Conservation (phyloP, 1,284 basidiomycete genomes). For the Takashimella koratensis region DNA sequence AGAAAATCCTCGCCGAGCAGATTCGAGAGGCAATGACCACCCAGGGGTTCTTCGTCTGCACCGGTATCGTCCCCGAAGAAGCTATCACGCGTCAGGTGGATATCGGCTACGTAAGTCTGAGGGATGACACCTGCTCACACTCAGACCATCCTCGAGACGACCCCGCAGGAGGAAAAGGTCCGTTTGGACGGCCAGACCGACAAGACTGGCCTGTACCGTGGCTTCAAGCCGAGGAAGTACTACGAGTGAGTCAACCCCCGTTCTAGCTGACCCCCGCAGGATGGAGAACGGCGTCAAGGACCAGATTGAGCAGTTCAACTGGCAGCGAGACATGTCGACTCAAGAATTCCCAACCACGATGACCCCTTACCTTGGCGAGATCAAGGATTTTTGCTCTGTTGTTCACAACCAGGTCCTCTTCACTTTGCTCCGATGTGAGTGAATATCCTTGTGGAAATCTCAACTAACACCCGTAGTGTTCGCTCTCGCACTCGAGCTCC, state of each 20-base stretch:
- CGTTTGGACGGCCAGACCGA: slow-evolving; percentile 14
- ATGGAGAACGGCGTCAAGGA: slow-evolving; percentile 28
- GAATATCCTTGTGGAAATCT: neutral
- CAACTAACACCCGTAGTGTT: slow-evolving; percentile 9
- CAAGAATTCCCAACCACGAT: slow-evolving; percentile 20
- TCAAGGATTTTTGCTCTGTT: slow-evolving; percentile 15
- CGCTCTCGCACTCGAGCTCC: slow-evolving; percentile 20
- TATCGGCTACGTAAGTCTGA: slow-evolving; percentile 21
- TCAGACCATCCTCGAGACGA: slow-evolving; percentile 20
- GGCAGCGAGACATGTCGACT: slow-evolving; percentile 18
- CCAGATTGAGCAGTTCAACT: slow-evolving; percentile 30
- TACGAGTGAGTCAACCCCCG: slow-evolving; percentile 17
- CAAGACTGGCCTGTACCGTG: slow-evolving; percentile 13
- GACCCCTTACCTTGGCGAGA: slow-evolving; percentile 15
- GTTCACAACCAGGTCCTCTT: slow-evolving; percentile 19
- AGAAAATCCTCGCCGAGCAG: slow-evolving; percentile 8
- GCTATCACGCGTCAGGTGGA: slow-evolving; percentile 22
- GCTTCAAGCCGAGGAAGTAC: slow-evolving; percentile 23
- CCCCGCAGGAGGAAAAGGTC: slow-evolving; percentile 20
- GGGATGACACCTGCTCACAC: neutral
- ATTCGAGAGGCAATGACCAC: slow-evolving; percentile 18
- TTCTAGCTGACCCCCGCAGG: slow-evolving; percentile 1
- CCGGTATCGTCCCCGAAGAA: slow-evolving; percentile 13
- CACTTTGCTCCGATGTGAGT: slow-evolving; percentile 20
- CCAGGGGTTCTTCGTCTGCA: slow-evolving; percentile 21